phyloP scores from a whole-genome alignment of 352 stramenopile species.

The Phytophthora europaea region DNA sequence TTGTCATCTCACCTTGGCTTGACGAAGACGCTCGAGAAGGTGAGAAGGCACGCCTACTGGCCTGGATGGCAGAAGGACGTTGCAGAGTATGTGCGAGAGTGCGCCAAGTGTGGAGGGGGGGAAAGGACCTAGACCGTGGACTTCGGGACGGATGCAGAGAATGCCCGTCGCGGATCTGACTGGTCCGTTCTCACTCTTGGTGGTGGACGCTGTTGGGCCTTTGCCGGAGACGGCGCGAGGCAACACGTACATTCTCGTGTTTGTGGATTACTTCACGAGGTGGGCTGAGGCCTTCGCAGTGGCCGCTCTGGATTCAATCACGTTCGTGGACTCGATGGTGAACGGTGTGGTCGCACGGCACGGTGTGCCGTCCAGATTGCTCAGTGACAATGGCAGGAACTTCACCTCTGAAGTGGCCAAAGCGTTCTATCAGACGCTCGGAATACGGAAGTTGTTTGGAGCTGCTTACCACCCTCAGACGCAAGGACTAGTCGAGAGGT shows the following conservation, averaged over 20 bases:
- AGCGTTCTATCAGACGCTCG: not conserved
- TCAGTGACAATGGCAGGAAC: constrained; percentile 8
- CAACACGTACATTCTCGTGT: not conserved
- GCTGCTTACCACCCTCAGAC: constrained; percentile 1
- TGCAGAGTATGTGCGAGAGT: not conserved
- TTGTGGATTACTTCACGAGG: not conserved
- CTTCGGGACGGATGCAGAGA: constrained; percentile 1
- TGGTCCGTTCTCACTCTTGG: not conserved
- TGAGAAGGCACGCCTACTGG: not conserved
- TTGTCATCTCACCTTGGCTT: constrained; percentile 6
- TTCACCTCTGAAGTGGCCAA: constrained; percentile 2
- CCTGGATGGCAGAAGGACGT: too few species aligned
- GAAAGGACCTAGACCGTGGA: constrained; percentile 9
- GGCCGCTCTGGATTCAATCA: too few species aligned
- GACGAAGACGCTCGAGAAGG: constrained; percentile 9
- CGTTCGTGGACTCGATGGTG: not conserved
- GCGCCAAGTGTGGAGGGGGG: not conserved
- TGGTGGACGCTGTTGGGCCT: not conserved
- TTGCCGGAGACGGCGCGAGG: not conserved
- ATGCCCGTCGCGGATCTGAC: constrained; percentile 6
- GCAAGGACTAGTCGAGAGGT: not conserved
- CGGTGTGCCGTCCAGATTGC: not conserved
- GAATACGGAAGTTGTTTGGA: constrained; percentile 7
- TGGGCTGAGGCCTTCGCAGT: not conserved
- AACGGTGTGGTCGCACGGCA: not conserved